phyloP scores from a whole-genome alignment of 2,329 filamentous ascomycete species.

The Parascedosporium putredinis region DNA sequence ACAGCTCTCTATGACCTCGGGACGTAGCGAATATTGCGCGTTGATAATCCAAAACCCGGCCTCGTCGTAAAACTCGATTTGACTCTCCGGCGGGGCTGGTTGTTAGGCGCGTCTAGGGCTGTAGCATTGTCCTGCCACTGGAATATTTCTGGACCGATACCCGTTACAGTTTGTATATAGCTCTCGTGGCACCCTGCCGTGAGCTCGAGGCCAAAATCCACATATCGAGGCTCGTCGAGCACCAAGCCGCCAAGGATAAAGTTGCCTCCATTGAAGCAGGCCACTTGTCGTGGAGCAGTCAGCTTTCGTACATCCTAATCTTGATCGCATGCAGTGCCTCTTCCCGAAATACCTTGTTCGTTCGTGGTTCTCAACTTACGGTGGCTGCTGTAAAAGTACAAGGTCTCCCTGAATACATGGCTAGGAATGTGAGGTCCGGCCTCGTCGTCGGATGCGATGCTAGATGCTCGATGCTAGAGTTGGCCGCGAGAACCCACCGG shows the following conservation, averaged over 20 bases:
- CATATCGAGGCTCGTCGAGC: constrained; percentile 54
- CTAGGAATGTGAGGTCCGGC: constrained; percentile 63
- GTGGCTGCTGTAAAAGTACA: constrained; percentile 37
- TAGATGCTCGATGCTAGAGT: constrained; percentile 64
- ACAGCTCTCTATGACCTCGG: constrained; percentile 73
- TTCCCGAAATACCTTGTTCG: too few species aligned
- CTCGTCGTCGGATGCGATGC: constrained; percentile 55
- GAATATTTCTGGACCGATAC: constrained; percentile 69
- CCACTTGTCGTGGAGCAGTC: too few species aligned
- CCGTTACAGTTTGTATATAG: constrained; percentile 56
- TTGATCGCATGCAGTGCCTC: too few species aligned
- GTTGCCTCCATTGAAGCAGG: constrained; percentile 77
- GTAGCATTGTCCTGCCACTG: constrained; percentile 42
- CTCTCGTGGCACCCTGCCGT: constrained; percentile 65
- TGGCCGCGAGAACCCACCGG: constrained; percentile 63
- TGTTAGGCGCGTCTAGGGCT: constrained; percentile 25
- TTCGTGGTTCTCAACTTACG: too few species aligned
- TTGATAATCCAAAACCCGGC: constrained; percentile 63
- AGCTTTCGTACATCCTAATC: too few species aligned
- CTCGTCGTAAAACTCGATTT: constrained; percentile 49
- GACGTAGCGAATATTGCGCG: constrained; percentile 56
- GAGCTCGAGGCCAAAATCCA: constrained; percentile 63
- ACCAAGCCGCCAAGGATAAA: constrained; percentile 73
- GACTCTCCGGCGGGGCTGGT: constrained; percentile 30
- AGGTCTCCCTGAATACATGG: constrained; percentile 39